Percentiles rank a stretch among this genome's conserved stretches.
These are phyloP conservation scores for Rhodomyrtus psidioides DNA, from an alignment of 441 rosid genomes.

Conservation along the genomic window DNA sequence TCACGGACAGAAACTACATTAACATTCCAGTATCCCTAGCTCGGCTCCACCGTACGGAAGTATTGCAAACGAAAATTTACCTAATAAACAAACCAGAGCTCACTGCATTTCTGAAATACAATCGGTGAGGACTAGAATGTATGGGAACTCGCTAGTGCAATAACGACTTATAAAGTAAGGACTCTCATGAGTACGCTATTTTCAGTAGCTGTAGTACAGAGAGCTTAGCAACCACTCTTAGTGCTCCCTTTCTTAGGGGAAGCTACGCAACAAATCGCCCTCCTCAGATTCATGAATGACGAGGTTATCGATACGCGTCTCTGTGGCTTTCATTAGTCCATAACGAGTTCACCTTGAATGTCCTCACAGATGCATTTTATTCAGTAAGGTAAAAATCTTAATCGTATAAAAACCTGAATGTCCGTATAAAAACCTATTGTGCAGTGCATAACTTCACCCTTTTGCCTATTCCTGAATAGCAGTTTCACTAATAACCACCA, in stretches of 20 bases:
- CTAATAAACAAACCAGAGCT: background rate
- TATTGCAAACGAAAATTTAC: background rate
- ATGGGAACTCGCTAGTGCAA: background rate
- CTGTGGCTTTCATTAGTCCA: background rate
- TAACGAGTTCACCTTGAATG: background rate
- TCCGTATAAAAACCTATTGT: background rate
- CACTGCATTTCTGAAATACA: background rate
- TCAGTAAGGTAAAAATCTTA: background rate
- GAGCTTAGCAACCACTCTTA: background rate
- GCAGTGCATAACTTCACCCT: background rate
- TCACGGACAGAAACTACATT: background rate
- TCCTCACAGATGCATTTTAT: background rate
- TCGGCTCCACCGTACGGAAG: background rate
- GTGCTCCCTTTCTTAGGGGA: background rate
- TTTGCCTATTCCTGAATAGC: background rate
- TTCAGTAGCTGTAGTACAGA: background rate
- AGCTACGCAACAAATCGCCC: background rate
- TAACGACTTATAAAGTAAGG: background rate
- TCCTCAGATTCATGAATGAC: background rate
- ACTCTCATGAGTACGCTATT: background rate
- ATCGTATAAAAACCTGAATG: background rate
- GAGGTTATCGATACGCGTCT: background rate
- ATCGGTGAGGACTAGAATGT: background rate
- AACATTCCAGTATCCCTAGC: background rate
- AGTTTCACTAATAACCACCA: background rate